These are phyloP conservation scores for Schizophyllum commune DNA, from an alignment of 1,284 basidiomycete species.

Conservation along the genomic window DNA sequence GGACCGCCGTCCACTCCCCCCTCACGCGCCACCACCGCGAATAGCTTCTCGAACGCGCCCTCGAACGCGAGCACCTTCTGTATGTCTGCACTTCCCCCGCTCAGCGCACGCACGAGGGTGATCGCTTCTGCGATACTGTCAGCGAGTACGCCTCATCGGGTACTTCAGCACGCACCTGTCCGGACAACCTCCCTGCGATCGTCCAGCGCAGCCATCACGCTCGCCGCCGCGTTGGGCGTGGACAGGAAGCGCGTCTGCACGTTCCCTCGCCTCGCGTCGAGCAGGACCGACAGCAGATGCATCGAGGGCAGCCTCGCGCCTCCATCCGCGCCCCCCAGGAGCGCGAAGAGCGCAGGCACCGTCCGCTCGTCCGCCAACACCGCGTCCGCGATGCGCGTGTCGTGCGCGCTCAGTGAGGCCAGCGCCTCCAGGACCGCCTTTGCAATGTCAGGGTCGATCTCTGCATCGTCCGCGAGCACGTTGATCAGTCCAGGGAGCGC, in stretches of 20 bases:
- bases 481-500: conserved; percentile 74
- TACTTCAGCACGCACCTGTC: conserved; percentile 48
- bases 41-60: conserved; percentile 93
- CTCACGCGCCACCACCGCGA: conserved; percentile 82
- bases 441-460: conserved; percentile 83
- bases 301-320: conserved; percentile 85
- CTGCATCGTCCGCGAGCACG: conserved; percentile 79
- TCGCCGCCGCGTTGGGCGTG: conserved; percentile 66
- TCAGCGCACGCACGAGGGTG: conserved; percentile 75
- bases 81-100: conserved; percentile 86
- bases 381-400: conserved; percentile 34
- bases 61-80: conserved; percentile 98
- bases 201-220: conserved; percentile 67
- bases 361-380: conserved; percentile 67
- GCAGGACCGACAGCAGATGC: conserved; percentile 74
- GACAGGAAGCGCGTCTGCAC: conserved; percentile 90
- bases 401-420: conserved; percentile 70
- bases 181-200: conserved; percentile 80
- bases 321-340: conserved; percentile 74
- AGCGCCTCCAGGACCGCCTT: conserved; percentile 89
- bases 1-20: conserved; percentile 90
- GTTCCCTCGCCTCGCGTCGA: conserved; percentile 71
- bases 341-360: conserved; percentile 68
- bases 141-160: conserved; percentile 1
- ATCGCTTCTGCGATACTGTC: conserved; percentile 58